A percentile compares a stretch with the other conserved stretches of the same genome.
These are phyloP conservation scores for Plectosphaerella sp. DNA, from an alignment of 2,329 filamentous ascomycete species.

Conservation along the genomic window DNA sequence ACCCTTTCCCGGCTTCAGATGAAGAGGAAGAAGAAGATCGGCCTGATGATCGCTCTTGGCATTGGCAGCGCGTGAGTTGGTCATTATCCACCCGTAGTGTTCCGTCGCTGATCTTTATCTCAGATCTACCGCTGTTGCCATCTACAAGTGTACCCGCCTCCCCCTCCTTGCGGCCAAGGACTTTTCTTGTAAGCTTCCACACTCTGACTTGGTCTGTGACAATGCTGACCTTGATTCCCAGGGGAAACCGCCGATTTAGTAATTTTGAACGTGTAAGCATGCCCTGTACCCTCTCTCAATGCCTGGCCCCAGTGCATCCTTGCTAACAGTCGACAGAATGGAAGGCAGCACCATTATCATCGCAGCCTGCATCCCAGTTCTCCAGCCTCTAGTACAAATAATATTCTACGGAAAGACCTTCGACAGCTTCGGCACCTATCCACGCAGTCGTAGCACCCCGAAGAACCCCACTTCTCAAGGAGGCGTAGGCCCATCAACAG, in stretches of 20 bases:
- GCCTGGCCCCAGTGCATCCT: too few species aligned
- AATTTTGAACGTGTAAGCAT: constrained; percentile 37
- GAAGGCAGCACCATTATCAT: constrained; percentile 29
- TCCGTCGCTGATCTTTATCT: not conserved
- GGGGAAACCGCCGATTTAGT: constrained; percentile 34
- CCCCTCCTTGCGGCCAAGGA: constrained; percentile 20
- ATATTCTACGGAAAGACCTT: not conserved
- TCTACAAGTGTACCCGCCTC: constrained; percentile 29
- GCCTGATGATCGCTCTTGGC: constrained; percentile 28
- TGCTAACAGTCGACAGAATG: constrained; percentile 13
- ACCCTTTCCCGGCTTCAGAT: constrained; percentile 31
- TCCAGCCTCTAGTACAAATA: constrained; percentile 21
- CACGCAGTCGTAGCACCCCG: too few species aligned
- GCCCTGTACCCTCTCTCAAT: not conserved
- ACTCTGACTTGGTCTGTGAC: too few species aligned
- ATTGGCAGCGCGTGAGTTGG: constrained; percentile 29
- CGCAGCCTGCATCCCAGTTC: constrained; percentile 27
- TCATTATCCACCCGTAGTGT: not conserved
- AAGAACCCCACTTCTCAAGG: too few species aligned
- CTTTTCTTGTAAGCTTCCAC: constrained; percentile 16
- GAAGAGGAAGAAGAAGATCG: constrained; percentile 33
- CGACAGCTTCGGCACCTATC: not conserved
- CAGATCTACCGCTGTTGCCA: constrained; percentile 19
- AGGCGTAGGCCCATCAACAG: too few species aligned
- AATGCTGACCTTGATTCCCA: constrained; percentile 1